Evolutionary conservation across 1,284 basidiomycete genomes (phyloP).

Genomic region (Thecaphora thlaspeos): DNA sequence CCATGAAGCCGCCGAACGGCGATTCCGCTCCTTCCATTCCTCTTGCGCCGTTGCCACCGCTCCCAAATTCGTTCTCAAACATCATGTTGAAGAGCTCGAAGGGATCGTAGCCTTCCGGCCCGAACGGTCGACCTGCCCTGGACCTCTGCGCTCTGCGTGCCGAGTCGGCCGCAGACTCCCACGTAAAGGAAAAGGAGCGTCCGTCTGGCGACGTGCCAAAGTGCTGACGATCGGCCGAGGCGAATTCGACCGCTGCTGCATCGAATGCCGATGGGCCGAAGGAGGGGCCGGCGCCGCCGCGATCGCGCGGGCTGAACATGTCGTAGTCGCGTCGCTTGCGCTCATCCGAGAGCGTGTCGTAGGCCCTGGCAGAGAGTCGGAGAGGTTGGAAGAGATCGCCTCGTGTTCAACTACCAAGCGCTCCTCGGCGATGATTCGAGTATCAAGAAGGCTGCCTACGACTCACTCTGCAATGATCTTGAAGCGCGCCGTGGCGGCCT

Average conservation of each 20-base stretch:
- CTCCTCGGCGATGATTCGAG: no score
- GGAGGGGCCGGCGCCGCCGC: neutral
- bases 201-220: conserved; percentile 43
- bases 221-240: conserved; percentile 18
- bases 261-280: neutral
- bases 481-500: conserved; percentile 44
- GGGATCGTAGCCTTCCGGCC: conserved; percentile 42
- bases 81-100: conserved; percentile 54
- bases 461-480: conserved; percentile 42
- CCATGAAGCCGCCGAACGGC: conserved; percentile 20
- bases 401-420: no score
- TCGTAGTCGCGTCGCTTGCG: conserved; percentile 44
- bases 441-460: neutral
- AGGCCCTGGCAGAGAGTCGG: conserved; percentile 14
- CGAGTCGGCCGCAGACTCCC: conserved; percentile 52
- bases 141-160: conserved; percentile 42
- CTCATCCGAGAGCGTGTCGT: conserved; percentile 48
- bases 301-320: conserved; percentile 5
- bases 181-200: conserved; percentile 40
- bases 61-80: conserved; percentile 36
- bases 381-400: no score
- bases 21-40: conserved; percentile 7
- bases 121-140: conserved; percentile 32
- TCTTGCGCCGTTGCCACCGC: conserved; percentile 1
- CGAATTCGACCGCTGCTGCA: conserved; percentile 7